A percentile compares a stretch with the other conserved stretches of the same genome.
phyloP scores from a whole-genome alignment of 176 grass and related monocot species.

The Musa beccarii region DNA sequence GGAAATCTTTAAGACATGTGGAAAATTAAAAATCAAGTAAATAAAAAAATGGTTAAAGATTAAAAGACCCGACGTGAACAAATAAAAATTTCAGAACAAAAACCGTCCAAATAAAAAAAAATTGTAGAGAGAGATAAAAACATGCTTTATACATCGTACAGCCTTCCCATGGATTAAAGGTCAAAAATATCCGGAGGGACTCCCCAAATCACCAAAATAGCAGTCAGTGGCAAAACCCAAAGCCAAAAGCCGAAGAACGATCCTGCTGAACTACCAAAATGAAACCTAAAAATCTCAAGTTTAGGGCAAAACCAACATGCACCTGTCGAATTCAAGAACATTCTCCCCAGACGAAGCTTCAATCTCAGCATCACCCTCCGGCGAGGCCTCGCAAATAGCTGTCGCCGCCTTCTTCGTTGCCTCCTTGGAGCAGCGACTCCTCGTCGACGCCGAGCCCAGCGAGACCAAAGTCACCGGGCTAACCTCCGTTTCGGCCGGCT shows the following conservation, averaged over 20 bases:
- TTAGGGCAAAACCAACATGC: constrained; percentile 6
- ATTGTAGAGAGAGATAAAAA: not conserved
- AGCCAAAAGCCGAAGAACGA: not conserved
- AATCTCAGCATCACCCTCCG: not conserved
- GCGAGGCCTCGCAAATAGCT: not conserved
- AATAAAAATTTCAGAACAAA: no score
- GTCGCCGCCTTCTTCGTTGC: not conserved
- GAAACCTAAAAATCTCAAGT: not conserved
- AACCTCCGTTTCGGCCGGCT: not conserved
- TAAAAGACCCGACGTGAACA: no score
- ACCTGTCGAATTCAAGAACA: not conserved
- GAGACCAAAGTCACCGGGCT: not conserved
- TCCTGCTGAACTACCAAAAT: not conserved
- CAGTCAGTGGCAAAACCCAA: not conserved
- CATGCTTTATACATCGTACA: not conserved
- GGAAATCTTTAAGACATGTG: no score
- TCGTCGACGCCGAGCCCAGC: not conserved
- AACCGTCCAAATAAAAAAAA: not conserved
- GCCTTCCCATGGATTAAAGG: not conserved
- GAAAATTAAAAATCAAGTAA: no score
- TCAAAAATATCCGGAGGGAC: not conserved
- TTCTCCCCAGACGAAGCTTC: constrained; percentile 12
- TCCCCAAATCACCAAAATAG: not conserved
- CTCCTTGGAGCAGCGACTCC: not conserved
- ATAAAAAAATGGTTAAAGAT: no score